Evolutionary conservation across 192 early-diverging fungal species (phyloP), one percentile per base, ranked within the genome.

Genomic region (Coemansia asiatica): DNA sequence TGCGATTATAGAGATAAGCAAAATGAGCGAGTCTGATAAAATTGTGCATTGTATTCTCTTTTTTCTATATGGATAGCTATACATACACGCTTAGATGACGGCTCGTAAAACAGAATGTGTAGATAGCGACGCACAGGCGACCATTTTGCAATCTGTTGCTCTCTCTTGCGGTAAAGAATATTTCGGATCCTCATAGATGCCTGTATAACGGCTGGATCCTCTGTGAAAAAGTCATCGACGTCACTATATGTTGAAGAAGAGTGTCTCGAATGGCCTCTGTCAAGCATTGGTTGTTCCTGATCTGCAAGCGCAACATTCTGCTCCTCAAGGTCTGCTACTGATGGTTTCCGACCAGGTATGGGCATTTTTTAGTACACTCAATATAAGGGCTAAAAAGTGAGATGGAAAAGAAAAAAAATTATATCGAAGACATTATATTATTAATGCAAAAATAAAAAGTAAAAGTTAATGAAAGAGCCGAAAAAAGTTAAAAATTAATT

Each of bases 91-190:
- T 69, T 51, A 2, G 78, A 81, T 1, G 72, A 68, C 21, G 78
- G 78, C 62, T 81, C 72, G 21, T 81, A 72, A 28, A 81, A 81
- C 19, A 61, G 65, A 12, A 67, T 75, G 48, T 81, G 78, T 22
- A 81, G 64, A 48, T 54, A 48, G 9, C 69, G 60, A 28, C 78
- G 69, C 22, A 64, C 2, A 1, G 56, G 60, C 16, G 68, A 51
- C 78, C 78, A 81, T 50, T 29, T 49, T 7, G 63, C 69, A 1
- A 71, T 72, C 33, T 75, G 40, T n/a, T 62, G 68, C 63, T 59
- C 68, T n/a, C 78, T 64, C 47, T 51, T 56, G n/a, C 63, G 64
- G 55, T 69, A 72, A 1, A 81, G 35, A 44, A 81, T 71, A 19
- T 66, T 56, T n/a, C 78, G 66, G 46, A 81, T 81, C 71, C 74